Evolutionary conservation across 2,329 filamentous ascomycete genomes (phyloP).

Genomic region (Pseudogymnoascus sp.): DNA sequence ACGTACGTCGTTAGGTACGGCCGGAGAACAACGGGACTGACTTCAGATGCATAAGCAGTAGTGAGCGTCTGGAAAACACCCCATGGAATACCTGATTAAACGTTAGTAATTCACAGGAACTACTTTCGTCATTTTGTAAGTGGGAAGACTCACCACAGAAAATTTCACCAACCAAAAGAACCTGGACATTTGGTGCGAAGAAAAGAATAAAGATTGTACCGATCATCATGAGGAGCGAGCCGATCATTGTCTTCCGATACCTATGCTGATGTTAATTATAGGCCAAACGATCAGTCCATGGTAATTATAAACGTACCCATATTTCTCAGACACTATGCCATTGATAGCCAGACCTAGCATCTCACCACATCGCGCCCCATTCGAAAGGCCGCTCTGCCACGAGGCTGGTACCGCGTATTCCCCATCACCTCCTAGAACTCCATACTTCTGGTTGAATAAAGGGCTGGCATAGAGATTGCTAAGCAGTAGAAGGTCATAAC

Average conservation of each 20-base stretch:
- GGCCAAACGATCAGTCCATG: conserved; percentile 35
- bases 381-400: conserved; percentile 36
- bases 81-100: conserved; percentile 33
- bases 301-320: conserved; percentile 35
- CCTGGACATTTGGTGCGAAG: conserved; percentile 38
- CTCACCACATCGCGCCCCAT: conserved; percentile 32
- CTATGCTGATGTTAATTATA: conserved; percentile 28
- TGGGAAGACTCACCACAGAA: conserved; percentile 34
- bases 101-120: background rate
- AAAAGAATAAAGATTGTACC: conserved; percentile 43
- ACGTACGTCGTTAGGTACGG: conserved; percentile 44
- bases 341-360: conserved; percentile 35
- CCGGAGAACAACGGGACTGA: conserved; percentile 41
- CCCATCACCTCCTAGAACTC: conserved; percentile 19
- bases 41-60: conserved; percentile 31
- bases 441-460: conserved; percentile 24
- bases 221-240: conserved; percentile 33
- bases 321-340: conserved; percentile 38
- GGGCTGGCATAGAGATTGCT: conserved; percentile 28
- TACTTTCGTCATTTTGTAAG: conserved; percentile 33
- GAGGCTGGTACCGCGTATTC: conserved; percentile 31
- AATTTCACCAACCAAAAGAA: conserved; percentile 39
- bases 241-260: conserved; percentile 39
- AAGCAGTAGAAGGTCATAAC: conserved; percentile 30
- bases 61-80: conserved; percentile 38